phyloP scores from a whole-genome alignment of 2,329 filamentous ascomycete species.

The Arthrobotrys sinensis region DNA sequence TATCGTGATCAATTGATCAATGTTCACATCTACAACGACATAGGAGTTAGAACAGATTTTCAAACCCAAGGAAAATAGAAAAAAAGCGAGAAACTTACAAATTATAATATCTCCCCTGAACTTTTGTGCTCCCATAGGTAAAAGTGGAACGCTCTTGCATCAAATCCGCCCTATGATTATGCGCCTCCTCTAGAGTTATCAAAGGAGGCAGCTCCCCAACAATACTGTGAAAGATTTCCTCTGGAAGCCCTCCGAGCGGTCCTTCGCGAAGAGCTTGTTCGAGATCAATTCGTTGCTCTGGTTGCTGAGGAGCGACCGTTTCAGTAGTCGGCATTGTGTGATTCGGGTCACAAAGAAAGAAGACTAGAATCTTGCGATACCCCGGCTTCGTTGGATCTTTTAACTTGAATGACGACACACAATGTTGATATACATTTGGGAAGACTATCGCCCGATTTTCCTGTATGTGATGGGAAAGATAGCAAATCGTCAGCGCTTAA shows the following conservation, averaged over 20 bases:
- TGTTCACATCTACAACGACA: slow-evolving; percentile 1
- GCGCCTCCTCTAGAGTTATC: slow-evolving; percentile 67
- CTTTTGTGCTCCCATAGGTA: not conserved
- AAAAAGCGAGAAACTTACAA: slow-evolving; percentile 27
- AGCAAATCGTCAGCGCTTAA: not conserved
- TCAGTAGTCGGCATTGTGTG: slow-evolving; percentile 6
- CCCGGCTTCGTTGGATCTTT: slow-evolving; percentile 42
- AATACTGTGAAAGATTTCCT: slow-evolving; percentile 57
- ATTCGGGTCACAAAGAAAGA: slow-evolving; percentile 64
- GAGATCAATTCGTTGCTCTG: not conserved
- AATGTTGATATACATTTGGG: slow-evolving; percentile 55
- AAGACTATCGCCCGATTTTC: slow-evolving; percentile 56
- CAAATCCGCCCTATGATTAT: slow-evolving; percentile 66
- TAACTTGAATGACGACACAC: slow-evolving; percentile 57
- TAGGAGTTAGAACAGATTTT: not conserved
- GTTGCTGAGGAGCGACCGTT: slow-evolving; percentile 16
- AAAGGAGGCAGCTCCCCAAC: slow-evolving; percentile 59
- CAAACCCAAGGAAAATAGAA: not conserved
- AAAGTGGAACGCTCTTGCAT: slow-evolving; percentile 67
- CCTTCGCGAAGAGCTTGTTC: slow-evolving; percentile 4
- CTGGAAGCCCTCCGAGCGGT: slow-evolving; percentile 32
- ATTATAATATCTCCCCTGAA: slow-evolving; percentile 18
- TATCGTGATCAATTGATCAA: too few species aligned
- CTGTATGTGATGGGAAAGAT: not conserved
- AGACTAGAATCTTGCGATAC: slow-evolving; percentile 55